Base-by-base conservation (phyloP, 2,329 filamentous ascomycete species). In the Teratosphaeriaceae sp. region DNA sequence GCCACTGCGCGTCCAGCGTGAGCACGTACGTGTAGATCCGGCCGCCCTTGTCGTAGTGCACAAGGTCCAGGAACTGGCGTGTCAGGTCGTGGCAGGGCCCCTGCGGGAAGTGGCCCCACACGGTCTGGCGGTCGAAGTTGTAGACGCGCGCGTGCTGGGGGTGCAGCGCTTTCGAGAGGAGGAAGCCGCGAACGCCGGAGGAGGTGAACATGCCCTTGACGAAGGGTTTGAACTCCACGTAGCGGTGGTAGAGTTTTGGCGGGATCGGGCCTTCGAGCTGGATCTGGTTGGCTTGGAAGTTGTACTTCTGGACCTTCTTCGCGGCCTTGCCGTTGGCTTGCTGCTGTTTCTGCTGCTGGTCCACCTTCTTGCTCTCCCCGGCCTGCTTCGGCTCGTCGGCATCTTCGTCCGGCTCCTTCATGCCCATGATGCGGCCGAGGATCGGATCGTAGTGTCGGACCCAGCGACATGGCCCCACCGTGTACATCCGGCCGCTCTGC, bases 201-300 rank as follows among this genome's bases (percentile, higher is more conserved):
- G 79, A 78, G 1, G 81, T 84, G 66, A 95, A 97, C 81, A 96
- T 94, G 50, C 81, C 79, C 39, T 85, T 86, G 42, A 97, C 85
- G 58, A 95, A 87, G 20, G 89, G 88, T 44, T 81, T 84, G 66
- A 96, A 96, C 62, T 94, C 89, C 44, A 96, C 89, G 59, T 85
- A 97, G 52, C 88, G 84, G 62, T 96, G 89, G 63, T 95, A 95
- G 24, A 97, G 72, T 48, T 80, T 72, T 2, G 79, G 70, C 0
- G 90, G 89, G 0, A 92, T 83, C 0, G 90, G 90, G 0, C 90
- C 90, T 35, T 77, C 73, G 6, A 97, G 75, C 62, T 96, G 90
- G 57, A 96, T 81, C 63, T 96, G 85, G 61, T 88, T 89, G 29
- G 90, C 86, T 72, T 95, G 89, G 66, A 97, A 97, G 64, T 85